These are phyloP conservation scores for Penicillium egyptiacum DNA, from an alignment of 495 filamentous ascomycete genomes.

Conservation along the genomic window DNA sequence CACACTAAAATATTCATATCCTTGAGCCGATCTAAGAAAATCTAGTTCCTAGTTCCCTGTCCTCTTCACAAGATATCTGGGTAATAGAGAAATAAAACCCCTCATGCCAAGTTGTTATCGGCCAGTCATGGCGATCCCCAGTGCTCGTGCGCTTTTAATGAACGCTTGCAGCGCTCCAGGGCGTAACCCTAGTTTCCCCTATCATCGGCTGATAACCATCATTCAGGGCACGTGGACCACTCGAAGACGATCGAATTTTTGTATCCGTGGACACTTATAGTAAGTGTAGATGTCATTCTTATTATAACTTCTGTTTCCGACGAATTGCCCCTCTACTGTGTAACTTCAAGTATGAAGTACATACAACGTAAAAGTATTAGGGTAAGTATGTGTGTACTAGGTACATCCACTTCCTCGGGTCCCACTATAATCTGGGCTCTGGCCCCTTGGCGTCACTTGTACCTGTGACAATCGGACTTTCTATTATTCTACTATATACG, in stretches of 20 bases:
- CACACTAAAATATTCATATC: conserved; percentile 2
- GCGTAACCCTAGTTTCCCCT: conserved; percentile 14
- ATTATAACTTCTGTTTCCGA: not conserved
- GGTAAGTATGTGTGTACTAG: not conserved
- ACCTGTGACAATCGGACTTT: not conserved
- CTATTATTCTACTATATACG: too few relatives aligned
- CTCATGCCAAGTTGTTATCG: conserved; percentile 15
- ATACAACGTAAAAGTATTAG: too few relatives aligned
- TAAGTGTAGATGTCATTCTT: not conserved
- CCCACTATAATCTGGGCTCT: conserved; percentile 13
- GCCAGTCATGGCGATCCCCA: conserved; percentile 9
- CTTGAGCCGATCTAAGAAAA: conserved; percentile 3
- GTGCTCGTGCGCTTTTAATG: conserved; percentile 15
- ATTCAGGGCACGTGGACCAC: conserved; percentile 9
- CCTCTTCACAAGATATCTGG: not conserved
- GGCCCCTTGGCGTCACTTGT: conserved; percentile 12
- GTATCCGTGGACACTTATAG: not conserved
- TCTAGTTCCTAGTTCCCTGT: not conserved
- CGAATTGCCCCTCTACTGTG: not conserved
- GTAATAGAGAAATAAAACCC: conserved; percentile 5
- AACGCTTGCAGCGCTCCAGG: conserved; percentile 16
- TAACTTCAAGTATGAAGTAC: not conserved
- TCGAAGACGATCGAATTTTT: not conserved
- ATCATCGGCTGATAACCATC: conserved; percentile 13
- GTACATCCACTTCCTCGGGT: conserved; percentile 13